Base-by-base conservation (phyloP, 495 filamentous ascomycete species). In the Podospora conica region DNA sequence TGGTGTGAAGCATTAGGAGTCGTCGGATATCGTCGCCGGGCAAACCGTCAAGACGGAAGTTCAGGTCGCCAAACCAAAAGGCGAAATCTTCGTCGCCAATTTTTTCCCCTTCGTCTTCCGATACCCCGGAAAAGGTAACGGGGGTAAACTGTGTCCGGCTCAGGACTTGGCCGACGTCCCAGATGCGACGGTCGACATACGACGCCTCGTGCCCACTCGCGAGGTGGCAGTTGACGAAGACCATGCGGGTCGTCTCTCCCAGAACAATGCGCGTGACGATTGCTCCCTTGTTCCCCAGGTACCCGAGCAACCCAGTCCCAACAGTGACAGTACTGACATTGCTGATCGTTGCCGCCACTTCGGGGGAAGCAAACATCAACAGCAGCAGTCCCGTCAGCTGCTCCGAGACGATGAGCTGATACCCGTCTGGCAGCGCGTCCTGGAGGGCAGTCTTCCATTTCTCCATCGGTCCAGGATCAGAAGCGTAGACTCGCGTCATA, bases 51-150 rank as follows among this genome's bases (percentile, higher is more conserved):
- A 99, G 81, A 33, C 96, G 84, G 71, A 97, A 99, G 76, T 99
- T 99, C 9, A 99, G 82, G 76, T 99, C 96, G 22, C 96, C 96
- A 74, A 96, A 92, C 91, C 93, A 97, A 70, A 98, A 96, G 1
- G 88, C 84, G 77, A 96, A 93, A 73, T 98, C 95, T 66, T 94
- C 92, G 57, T 92, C 88, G 1, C 92, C 93, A 66, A 99, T 88
- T n/a, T 77, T 79, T 67, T 96, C 91, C 11, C 78, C 79, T 1
- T 75, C 75, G 33, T 82, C 81, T 29, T 83, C 80, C 9, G 76
- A 80, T 10, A 87, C 81, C 10, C 84, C 82, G 3, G 83, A 81
- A 61, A 87, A 78, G 54, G 80, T 80, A 20, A 94, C 82, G 1
- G 91, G 86, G 6, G 88, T 83, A 72, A 98, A 98, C 64, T 82